These are phyloP conservation scores for Astrothelium macrocarpum DNA, from an alignment of 495 filamentous ascomycete genomes.

Conservation along the genomic window DNA sequence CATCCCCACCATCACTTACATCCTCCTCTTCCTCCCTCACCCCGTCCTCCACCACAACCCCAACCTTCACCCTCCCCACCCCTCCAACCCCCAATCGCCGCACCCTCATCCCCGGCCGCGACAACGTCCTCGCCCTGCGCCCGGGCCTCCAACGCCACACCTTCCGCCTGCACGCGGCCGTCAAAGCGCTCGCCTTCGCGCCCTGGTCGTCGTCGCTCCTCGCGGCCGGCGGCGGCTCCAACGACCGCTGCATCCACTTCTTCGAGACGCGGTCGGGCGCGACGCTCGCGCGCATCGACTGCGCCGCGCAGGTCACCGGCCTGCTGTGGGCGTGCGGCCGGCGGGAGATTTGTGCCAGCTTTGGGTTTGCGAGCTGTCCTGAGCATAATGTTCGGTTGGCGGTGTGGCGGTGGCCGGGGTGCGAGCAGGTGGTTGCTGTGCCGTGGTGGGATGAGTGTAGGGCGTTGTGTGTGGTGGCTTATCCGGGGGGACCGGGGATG, in stretches of 20 bases:
- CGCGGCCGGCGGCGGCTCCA: constrained; percentile 86
- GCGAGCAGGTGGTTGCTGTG: constrained; percentile 76
- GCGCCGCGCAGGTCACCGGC: constrained; percentile 85
- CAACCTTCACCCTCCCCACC: constrained; percentile 15
- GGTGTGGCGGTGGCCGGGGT: constrained; percentile 92
- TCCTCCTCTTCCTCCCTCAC: constrained; percentile 9
- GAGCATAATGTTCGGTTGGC: constrained; percentile 87
- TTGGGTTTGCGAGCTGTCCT: constrained; percentile 81
- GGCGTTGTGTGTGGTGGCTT: constrained; percentile 65
- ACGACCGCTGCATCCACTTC: constrained; percentile 93
- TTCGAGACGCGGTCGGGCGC: constrained; percentile 81
- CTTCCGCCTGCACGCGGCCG: constrained; percentile 74
- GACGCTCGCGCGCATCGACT: constrained; percentile 80
- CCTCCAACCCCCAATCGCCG: neutral
- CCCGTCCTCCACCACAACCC: constrained; percentile 17
- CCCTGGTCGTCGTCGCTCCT: constrained; percentile 85
- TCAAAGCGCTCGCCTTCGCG: constrained; percentile 96
- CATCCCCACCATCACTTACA: neutral
- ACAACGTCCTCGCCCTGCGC: constrained; percentile 23
- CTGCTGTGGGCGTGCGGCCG: constrained; percentile 82
- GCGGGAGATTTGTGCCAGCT: constrained; percentile 83
- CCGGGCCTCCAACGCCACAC: constrained; percentile 56
- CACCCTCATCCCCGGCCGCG: constrained; percentile 13
- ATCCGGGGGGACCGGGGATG: constrained; percentile 47
- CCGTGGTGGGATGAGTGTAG: constrained; percentile 79